phyloP scores from a whole-genome alignment of 768 basidiomycete species.

The Amanita rimosa region DNA sequence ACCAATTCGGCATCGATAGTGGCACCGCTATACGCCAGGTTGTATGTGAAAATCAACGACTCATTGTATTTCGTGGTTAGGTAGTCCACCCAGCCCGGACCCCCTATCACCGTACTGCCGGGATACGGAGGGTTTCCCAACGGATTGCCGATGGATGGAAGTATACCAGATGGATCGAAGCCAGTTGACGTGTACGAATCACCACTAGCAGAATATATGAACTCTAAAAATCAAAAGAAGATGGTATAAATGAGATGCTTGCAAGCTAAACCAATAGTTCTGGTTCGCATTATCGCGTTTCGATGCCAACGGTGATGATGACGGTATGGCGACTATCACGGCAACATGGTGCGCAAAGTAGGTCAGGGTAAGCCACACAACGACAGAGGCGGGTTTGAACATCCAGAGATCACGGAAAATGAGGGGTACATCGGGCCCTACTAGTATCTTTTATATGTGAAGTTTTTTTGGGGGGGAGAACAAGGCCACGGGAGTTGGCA shows the following conservation, averaged over 20 bases:
- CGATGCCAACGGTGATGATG: too few relatives aligned
- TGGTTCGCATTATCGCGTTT: neutral
- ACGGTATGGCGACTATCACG: too few relatives aligned
- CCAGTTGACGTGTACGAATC: conserved; percentile 52
- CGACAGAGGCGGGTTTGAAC: too few relatives aligned
- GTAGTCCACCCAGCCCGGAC: conserved; percentile 50
- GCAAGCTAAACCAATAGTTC: conserved; percentile 54
- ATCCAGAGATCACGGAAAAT: too few relatives aligned
- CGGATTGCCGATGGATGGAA: conserved; percentile 34
- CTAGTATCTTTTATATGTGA: too few relatives aligned
- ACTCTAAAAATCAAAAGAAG: neutral
- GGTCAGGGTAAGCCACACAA: too few relatives aligned
- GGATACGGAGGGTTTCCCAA: conserved; percentile 46
- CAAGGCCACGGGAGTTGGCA: too few relatives aligned
- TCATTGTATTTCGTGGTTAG: conserved; percentile 41
- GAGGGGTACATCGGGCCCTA: too few relatives aligned
- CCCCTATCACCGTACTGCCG: conserved; percentile 40
- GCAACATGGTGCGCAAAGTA: too few relatives aligned
- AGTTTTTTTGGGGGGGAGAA: too few relatives aligned
- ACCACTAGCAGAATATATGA: conserved; percentile 22
- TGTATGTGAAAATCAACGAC: conserved; percentile 44
- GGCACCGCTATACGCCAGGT: conserved; percentile 12
- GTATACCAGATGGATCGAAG: conserved; percentile 26
- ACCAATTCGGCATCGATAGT: too few relatives aligned
- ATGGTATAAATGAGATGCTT: conserved; percentile 8